These are phyloP conservation scores for Nematocida sp. DNA, from an alignment of 371 early-diverging fungal species.

Conservation along the genomic window DNA sequence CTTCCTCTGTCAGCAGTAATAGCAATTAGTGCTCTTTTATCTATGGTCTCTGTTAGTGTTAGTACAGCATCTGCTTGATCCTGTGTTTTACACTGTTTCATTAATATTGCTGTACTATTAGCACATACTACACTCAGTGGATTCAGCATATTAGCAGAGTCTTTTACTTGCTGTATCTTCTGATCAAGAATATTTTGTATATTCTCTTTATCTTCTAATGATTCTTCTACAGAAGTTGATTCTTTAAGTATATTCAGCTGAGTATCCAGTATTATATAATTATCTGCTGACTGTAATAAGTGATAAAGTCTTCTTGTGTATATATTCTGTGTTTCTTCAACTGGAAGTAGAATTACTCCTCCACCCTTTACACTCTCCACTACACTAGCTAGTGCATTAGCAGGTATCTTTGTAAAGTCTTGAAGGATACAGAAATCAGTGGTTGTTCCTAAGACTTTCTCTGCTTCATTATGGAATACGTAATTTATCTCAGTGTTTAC, in stretches of 20 bases:
- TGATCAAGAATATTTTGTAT: neutral
- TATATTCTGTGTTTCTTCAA: slow-evolving; percentile 57
- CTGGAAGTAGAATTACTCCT: slow-evolving; percentile 81
- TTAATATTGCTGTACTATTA: slow-evolving; percentile 40
- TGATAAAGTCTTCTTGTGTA: slow-evolving; percentile 71
- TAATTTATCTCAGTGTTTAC: slow-evolving; percentile 61
- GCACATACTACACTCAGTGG: slow-evolving; percentile 46
- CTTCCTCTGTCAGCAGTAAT: slow-evolving; percentile 95
- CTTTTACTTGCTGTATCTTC: slow-evolving; percentile 17
- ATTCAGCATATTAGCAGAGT: slow-evolving; percentile 30
- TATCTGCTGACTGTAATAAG: slow-evolving; percentile 81
- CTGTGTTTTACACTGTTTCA: slow-evolving; percentile 71
- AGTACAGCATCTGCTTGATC: slow-evolving; percentile 74
- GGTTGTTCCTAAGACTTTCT: slow-evolving; percentile 93
- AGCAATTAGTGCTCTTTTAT: slow-evolving; percentile 75
- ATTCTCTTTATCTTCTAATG: neutral
- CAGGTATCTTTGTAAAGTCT: slow-evolving; percentile 95
- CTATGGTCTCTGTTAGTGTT: slow-evolving; percentile 32
- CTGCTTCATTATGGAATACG: slow-evolving; percentile 86
- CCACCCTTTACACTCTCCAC: slow-evolving; percentile 98
- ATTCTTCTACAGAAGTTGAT: neutral
- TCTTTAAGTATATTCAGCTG: slow-evolving; percentile 26
- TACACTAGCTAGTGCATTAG: slow-evolving; percentile 89
- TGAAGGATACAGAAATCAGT: slow-evolving; percentile 95
- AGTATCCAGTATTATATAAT: slow-evolving; percentile 87